Evolutionary conservation across 768 basidiomycete genomes (phyloP).

Genomic region (Dacryopinax primogenitus): DNA sequence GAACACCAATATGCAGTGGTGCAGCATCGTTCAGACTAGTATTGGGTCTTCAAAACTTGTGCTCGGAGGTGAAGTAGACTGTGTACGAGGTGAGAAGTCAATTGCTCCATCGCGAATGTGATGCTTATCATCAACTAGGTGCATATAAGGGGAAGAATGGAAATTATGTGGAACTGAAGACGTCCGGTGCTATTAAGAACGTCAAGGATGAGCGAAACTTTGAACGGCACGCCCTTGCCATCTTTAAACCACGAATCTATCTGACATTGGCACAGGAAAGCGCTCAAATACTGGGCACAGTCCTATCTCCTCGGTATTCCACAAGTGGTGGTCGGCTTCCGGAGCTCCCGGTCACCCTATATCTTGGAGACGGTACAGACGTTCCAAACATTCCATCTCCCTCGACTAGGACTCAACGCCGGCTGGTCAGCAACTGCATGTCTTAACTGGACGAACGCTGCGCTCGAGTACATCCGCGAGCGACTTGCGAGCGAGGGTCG

Average conservation of each 20-base stretch:
- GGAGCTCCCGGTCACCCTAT: constrained; percentile 54
- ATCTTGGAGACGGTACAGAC: constrained; percentile 45
- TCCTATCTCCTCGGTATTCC: constrained; percentile 88
- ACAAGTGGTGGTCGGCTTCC: constrained; percentile 77
- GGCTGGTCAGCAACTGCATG: constrained; percentile 69
- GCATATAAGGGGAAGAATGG: constrained; percentile 48
- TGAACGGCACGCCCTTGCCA: constrained; percentile 49
- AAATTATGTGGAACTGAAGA: constrained; percentile 76
- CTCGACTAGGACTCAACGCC: constrained; percentile 55
- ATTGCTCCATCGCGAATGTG: constrained; percentile 1
- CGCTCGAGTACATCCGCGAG: constrained; percentile 42
- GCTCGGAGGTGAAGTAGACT: constrained; percentile 86
- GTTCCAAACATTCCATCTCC: constrained; percentile 69
- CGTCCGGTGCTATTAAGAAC: constrained; percentile 53
- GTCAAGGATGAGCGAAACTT: constrained; percentile 55
- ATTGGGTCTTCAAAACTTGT: constrained; percentile 57
- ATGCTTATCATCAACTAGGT: constrained; percentile 29
- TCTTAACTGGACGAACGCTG: constrained; percentile 56
- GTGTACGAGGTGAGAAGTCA: constrained; percentile 55
- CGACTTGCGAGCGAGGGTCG: constrained; percentile 12
- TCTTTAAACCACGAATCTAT: not conserved
- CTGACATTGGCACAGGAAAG: constrained; percentile 40
- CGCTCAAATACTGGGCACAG: constrained; percentile 87
- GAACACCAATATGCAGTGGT: constrained; percentile 84
- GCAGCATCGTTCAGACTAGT: constrained; percentile 75